Evolutionary conservation across 768 basidiomycete genomes (phyloP).

Genomic region (Hericium coralloides): DNA sequence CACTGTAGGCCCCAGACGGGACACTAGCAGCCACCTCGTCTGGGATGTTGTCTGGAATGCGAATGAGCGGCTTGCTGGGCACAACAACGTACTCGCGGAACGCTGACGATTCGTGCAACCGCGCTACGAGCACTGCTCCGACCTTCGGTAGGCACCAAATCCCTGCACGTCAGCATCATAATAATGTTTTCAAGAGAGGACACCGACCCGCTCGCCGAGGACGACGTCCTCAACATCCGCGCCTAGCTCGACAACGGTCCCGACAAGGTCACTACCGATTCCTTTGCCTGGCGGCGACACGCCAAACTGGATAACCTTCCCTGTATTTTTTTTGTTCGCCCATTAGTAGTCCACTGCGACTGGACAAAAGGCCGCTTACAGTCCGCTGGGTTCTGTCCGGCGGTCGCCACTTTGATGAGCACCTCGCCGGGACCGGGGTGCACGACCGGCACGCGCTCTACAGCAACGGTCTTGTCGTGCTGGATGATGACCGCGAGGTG

Average conservation of each 20-base stretch:
- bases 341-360: no score
- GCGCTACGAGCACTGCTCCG: neutral
- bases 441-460: neutral
- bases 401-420: neutral
- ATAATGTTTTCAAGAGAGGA: neutral
- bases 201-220: neutral
- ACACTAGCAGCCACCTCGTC: neutral
- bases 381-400: neutral
- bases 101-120: neutral
- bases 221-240: neutral
- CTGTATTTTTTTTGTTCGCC: neutral
- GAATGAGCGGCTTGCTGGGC: neutral
- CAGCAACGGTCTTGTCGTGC: neutral
- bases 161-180: neutral
- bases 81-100: neutral
- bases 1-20: neutral
- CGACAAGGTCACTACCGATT: neutral
- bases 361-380: neutral
- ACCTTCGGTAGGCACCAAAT: neutral
- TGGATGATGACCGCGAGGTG: neutral
- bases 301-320: neutral
- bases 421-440: neutral
- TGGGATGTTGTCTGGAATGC: neutral
- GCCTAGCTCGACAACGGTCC: neutral
- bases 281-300: neutral